Base-by-base conservation (phyloP, 2,329 filamentous ascomycete species). In the Gnomoniopsis smithogilvyi region DNA sequence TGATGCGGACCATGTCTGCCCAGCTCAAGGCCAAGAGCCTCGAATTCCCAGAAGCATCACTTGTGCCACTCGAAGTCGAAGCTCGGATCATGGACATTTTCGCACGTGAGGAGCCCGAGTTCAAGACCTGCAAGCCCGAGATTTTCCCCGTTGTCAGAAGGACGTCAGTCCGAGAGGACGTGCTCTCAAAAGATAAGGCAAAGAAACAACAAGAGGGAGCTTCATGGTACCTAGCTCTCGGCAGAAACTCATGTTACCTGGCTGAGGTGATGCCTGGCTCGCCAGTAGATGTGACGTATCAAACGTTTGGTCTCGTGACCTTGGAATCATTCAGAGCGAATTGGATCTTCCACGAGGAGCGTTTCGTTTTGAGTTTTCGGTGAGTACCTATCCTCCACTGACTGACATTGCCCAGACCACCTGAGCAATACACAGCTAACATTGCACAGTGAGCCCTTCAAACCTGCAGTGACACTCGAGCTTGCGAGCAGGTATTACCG, bases 331-430 rank as follows among this genome's bases (percentile, higher is more conserved):
- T 85, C 62, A 76, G 75, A 55, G 80, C 80, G 1, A 80, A 80
- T 34, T 79, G 80, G 64, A 70, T 72, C 2, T 73, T 76, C 2
- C 77, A 82, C 59, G 81, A 85, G 64, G 82, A 85, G 67, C 74
- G 82, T 17, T 85, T 85, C 64, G 75, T 79, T 38, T 75, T 85
- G 64, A 73, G 75, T 30, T 85, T 85, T 65, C 78, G 81, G 77
- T 82, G 47, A 54, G 47, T 24, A 48, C 15, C 21, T 33, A 46
- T 11, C 22, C 11, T 6, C 17, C 33, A 2, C 12, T 38, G 14
- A 34, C 21, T 51, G 2, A 17, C 12, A 22, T 38, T n/a, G 6
- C 6, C 6, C 30, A 33, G 17, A 10, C 17, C 14, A 38, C 12
- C n/a, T n/a, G n/a, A n/a, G n/a, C n/a, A n/a, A n/a, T n/a, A n/a